Evolutionary conservation across 2,329 filamentous ascomycete genomes (phyloP), one percentile per base, ranked within the genome.

Genomic region (Stagonosporopsis tanaceti): DNA sequence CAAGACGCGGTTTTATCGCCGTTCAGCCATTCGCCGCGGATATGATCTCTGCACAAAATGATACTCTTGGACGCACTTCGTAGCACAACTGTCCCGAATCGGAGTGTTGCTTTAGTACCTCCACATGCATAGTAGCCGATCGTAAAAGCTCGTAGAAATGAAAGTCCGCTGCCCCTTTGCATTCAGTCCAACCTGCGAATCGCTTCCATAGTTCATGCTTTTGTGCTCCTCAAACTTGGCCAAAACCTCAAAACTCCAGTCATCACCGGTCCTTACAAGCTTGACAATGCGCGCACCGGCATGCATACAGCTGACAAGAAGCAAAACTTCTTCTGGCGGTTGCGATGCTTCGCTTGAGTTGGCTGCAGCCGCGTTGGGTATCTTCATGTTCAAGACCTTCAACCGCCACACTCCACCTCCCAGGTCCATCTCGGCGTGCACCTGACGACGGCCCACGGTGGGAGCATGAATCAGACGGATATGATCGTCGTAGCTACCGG

Each of bases 121-220:
- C 90, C 90, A 93, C 1, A 91, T 66, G 73, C 89, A 92, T 30
- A 93, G 68, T 42, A 89, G 73, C 69, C 83, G 86, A 74, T 93
- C 90, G 63, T 93, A 93, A 65, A 93, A 93, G 72, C 90, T 93
- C 0, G 89, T 92, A 22, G 88, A 90, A 1, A 92, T 79, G 64
- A 87, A 84, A 20, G 79, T 77, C 55, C 68, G 71, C 45, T 68
- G 60, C 3, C 62, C 65, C 50, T 69, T 66, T 6, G 50, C 24
- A 54, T 67, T 65, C 15, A 69, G 45, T 1, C 25, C 68, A 1
- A 82, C 82, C 63, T 85, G 82, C 57, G 87, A 85, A 76, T 93
- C 93, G 66, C 90, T 91, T 6, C 89, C 93, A 74, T 98, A 98
- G 69, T 96, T 97, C 92, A 97, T 97, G 74, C 92, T 97, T 77